phyloP scores from a whole-genome alignment of 1,139 yeast species.

The Scheffersomyces cryptocercus region DNA sequence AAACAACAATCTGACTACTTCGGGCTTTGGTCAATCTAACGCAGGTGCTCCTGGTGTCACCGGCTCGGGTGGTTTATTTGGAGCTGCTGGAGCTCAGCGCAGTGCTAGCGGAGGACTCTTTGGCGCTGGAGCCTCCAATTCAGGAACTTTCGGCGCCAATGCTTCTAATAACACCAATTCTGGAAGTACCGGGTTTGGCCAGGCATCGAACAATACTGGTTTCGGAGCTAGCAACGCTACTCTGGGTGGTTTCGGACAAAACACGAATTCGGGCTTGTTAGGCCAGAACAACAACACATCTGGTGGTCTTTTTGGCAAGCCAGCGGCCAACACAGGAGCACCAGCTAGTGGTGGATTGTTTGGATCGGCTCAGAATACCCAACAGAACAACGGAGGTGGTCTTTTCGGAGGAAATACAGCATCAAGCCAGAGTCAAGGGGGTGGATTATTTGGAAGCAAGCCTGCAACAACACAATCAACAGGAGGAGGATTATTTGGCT shows the following conservation, averaged over 20 bases:
- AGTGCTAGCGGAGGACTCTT: no score
- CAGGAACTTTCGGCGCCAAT: no score
- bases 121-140: no score
- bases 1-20: no score
- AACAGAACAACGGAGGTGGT: constrained; percentile 5
- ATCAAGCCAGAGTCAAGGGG: constrained; percentile 12
- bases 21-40: no score
- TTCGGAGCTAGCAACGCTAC: neutral
- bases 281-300: neutral
- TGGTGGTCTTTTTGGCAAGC: neutral
- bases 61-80: no score
- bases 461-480: constrained; percentile 6
- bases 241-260: neutral
- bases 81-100: no score
- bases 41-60: no score
- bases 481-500: constrained; percentile 11
- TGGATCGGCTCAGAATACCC: neutral
- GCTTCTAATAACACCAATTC: neutral
- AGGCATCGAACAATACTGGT: neutral
- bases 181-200: neutral
- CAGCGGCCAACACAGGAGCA: no score
- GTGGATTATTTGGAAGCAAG: constrained; percentile 14
- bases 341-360: neutral
- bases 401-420: constrained; percentile 6
- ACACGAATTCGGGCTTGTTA: neutral